phyloP scores from a whole-genome alignment of 139 green algal genomes.

The Penium margaritaceum region DNA sequence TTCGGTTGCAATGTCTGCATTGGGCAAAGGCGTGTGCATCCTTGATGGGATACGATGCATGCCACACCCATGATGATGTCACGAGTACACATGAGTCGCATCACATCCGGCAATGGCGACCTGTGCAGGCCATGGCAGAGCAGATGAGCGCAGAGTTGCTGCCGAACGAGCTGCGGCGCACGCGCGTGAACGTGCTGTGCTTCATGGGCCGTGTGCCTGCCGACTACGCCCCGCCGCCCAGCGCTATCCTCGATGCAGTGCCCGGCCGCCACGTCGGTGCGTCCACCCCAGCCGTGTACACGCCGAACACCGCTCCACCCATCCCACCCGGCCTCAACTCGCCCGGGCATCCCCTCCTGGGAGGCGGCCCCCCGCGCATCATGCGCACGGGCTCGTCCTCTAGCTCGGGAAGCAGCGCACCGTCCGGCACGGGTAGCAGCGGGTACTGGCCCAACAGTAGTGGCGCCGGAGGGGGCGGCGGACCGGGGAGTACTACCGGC shows the following conservation, averaged over 20 bases:
- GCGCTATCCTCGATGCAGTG: neutral
- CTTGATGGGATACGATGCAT: too few relatives aligned
- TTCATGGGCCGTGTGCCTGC: slow-evolving; percentile 11
- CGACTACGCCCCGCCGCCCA: neutral
- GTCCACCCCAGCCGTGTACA: neutral
- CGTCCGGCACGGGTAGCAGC: too few relatives aligned
- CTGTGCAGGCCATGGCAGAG: slow-evolving; percentile 31
- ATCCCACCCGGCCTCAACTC: neutral
- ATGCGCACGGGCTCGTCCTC: neutral
- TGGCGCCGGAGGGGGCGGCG: too few relatives aligned
- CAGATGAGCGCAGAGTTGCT: slow-evolving; percentile 19
- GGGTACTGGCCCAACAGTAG: too few relatives aligned
- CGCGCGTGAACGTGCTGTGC: slow-evolving; percentile 39
- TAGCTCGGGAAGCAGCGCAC: neutral
- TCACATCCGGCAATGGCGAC: too few relatives aligned
- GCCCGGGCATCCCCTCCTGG: too few relatives aligned
- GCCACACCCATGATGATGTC: too few relatives aligned
- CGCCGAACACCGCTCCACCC: neutral
- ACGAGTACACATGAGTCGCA: too few relatives aligned
- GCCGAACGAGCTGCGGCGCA: slow-evolving; percentile 32
- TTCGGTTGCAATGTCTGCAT: too few relatives aligned
- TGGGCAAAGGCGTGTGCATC: too few relatives aligned
- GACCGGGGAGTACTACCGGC: too few relatives aligned
- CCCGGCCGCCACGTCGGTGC: neutral
- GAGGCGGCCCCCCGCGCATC: neutral